Conservation (phyloP, 352 stramenopile genomes). For the Elongisporangium senticosum region DNA sequence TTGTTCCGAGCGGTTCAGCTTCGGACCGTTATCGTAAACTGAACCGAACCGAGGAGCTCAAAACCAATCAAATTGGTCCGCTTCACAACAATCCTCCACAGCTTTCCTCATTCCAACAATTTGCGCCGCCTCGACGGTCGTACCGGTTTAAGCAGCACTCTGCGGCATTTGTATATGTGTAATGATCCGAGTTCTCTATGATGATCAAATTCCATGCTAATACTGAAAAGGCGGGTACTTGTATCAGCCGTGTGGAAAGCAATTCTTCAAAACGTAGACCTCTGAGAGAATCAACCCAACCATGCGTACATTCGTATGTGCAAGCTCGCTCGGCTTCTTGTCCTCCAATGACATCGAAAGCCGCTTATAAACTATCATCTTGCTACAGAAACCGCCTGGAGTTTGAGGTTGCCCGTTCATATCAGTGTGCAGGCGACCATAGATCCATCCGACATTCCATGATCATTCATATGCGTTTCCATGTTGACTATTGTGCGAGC, state of each 20-base stretch:
- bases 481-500: neutral
- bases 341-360: constrained; percentile 30
- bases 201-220: constrained; percentile 81
- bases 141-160: neutral
- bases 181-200: constrained; percentile 29
- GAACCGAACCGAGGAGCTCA: neutral
- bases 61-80: neutral
- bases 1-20: neutral
- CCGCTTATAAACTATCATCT: constrained; percentile 39
- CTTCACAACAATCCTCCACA: neutral
- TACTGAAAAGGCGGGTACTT: constrained; percentile 39
- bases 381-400: constrained; percentile 46
- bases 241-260: constrained; percentile 43
- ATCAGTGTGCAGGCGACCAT: constrained; percentile 68
- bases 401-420: constrained; percentile 76
- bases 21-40: neutral
- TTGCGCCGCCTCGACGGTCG: neutral
- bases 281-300: constrained; percentile 52
- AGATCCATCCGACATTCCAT: constrained; percentile 52
- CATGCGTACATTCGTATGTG: constrained; percentile 3
- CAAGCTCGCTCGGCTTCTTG: constrained; percentile 68
- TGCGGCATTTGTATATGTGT: constrained; percentile 5
- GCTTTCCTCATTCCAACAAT: neutral
- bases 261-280: constrained; percentile 57
- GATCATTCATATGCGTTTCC: neutral